Conservation (phyloP, 768 basidiomycete genomes). For the Hygrophorus russula region DNA sequence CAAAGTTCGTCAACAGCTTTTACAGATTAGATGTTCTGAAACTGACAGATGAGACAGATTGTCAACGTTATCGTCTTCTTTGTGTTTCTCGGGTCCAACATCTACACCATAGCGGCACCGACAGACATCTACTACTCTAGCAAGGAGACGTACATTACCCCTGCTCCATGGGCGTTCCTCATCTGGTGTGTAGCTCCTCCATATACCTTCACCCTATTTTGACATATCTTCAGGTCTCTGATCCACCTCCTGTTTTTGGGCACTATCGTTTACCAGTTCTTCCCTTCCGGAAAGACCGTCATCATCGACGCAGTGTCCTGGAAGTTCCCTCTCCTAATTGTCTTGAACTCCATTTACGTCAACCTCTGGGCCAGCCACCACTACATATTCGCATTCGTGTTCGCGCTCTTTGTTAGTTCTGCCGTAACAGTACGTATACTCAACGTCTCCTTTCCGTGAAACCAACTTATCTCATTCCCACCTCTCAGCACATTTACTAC, state of each 20-base stretch:
- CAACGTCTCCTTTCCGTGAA: slow-evolving; percentile 11
- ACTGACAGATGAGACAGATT: slow-evolving; percentile 28
- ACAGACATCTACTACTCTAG: slow-evolving; percentile 58
- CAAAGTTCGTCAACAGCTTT: slow-evolving; percentile 40
- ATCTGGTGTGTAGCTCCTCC: slow-evolving; percentile 49
- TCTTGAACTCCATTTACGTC: slow-evolving; percentile 85
- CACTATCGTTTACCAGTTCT: slow-evolving; percentile 85
- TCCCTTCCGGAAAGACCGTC: slow-evolving; percentile 58
- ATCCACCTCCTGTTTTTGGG: slow-evolving; percentile 89
- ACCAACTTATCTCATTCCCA: slow-evolving; percentile 20
- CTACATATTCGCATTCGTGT: slow-evolving; percentile 72
- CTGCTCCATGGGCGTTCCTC: slow-evolving; percentile 87
- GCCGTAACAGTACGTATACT: slow-evolving; percentile 31
- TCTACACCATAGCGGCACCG: slow-evolving; percentile 76
- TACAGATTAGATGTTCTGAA: neutral
- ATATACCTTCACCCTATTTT: neutral
- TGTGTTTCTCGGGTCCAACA: slow-evolving; percentile 81
- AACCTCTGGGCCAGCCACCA: slow-evolving; percentile 74
- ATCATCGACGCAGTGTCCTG: slow-evolving; percentile 85
- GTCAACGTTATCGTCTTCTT: slow-evolving; percentile 77
- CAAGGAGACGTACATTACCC: slow-evolving; percentile 83
- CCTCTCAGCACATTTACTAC: slow-evolving; percentile 80
- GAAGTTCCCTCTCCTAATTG: slow-evolving; percentile 80
- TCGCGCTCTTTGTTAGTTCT: slow-evolving; percentile 81
- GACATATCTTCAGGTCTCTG: slow-evolving; percentile 46